Base-by-base conservation (phyloP, 352 stramenopile species). In the Phytopythium oedochilum region DNA sequence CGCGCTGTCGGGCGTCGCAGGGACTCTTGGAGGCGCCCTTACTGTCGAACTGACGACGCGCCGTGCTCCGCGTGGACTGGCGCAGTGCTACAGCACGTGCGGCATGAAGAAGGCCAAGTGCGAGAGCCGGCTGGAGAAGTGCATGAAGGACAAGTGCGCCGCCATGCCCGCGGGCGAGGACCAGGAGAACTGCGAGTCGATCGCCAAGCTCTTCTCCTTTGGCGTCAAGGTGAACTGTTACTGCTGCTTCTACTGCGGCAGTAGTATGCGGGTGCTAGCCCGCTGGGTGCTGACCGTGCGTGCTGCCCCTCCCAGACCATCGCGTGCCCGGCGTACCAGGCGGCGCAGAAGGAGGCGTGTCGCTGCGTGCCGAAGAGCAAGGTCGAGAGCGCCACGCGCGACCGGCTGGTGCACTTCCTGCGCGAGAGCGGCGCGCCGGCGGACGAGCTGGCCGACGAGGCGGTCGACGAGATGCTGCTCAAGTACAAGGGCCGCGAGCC, bases 11-110 rank as follows among this genome's bases (percentile, higher is more conserved):
- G 18, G 35, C 29, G 9, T 6, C 49, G 15, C 28, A 31, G n/a
- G 20, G 8, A 17, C 2, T 7, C 11, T n/a, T 4, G 22, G 28
- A 22, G 17, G 10, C 6, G 25, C n/a, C n/a, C n/a, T 29, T 54
- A 1, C 17, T 57, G 32, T 5, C 20, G 5, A 46, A 2, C 31
- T 36, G 31, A 36, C 31, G 31, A 14, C 14, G 10, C 14, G 12
- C 6, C 14, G 34, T 15, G 34, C 29, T 63, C 6, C 31, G 11
- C 64, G 28, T 23, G 34, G 28, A 15, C 2, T 32, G 49, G 17
- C 31, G 12, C 39, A 92, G 79, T 92, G 83, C 61, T 92, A 92
- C 64, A 87, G 79, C 57, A 70, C 60, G n/a, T 92, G 83, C 29
- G 83, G 83, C 22, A 89, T 92, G 64, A 71, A 80, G 44, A 92